Evolutionary conservation across 2,329 filamentous ascomycete species (phyloP), one percentile per base, ranked within the genome.

Genomic region (Hypoxylon sp.): DNA sequence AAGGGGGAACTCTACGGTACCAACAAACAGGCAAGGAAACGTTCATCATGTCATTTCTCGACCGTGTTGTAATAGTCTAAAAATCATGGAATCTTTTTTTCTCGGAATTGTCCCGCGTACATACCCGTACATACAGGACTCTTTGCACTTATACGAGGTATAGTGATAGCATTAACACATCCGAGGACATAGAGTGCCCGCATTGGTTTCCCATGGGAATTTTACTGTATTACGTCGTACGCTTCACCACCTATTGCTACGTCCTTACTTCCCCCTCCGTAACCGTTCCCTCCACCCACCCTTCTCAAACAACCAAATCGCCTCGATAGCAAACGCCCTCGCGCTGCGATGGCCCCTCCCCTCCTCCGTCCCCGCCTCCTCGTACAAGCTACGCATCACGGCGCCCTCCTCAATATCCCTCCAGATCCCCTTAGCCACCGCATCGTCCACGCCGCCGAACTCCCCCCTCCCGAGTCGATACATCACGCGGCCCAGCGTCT

Each of bases 291-390:
- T 92, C 92, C 85, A 92, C 77, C 85, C 92, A 72, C 93, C 93
- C 79, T 88, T 89, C 76, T 89, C 87, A 72, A 87, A 94, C 68
- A 97, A 80, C 94, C 95, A 98, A 14, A 98, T 82, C 0, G 94
- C 94, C 79, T 98, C 95, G 3, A 92, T 90, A 10, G 95, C 94
- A 84, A 94, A 97, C 0, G 92, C 91, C 75, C 90, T 88, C 54
- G 93, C 93, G 63, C 93, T 95, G 66, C 92, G 84, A 84, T 98
- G 94, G 0, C 90, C 90, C 29, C 84, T 81, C 37, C 89, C 89
- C 66, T 86, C 86, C 57, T 89, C 88, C 42, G 84, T 85, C 63
- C 84, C 86, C 2, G 93, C 93, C 74, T 96, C 94, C 70, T 92
- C 90, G 65, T 91, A 86, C 76, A 98, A 83, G 17, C 89, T 92